Base-by-base conservation (phyloP, 2,329 filamentous ascomycete species). In the Penicillium brevicompactum region DNA sequence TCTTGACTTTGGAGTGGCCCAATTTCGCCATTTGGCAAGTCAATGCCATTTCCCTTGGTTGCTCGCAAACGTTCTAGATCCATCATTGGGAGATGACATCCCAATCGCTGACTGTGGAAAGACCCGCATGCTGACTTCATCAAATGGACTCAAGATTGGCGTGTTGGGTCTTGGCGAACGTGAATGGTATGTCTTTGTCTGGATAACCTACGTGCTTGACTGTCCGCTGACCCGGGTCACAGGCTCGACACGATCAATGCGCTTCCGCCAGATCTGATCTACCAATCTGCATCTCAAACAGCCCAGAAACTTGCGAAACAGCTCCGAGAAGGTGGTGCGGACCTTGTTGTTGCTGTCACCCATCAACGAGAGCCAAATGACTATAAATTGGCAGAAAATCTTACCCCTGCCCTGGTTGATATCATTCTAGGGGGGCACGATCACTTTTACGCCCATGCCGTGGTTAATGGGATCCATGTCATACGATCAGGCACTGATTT, bases 321-420 rank as follows among this genome's bases (percentile, higher is more conserved):
- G 50, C 78, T 97, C 48, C 84, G 89, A 42, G 84, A 84, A 46
- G 82, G 92, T 67, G 92, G 92, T 1, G 91, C 90, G 11, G 90
- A 96, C 53, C 86, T 96, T 46, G 78, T 97, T 56, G 82, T 97
- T 27, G 90, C 90, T 3, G 76, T 96, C 2, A 92, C 90, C 13
- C 92, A 96, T 71, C 89, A 91, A 77, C 84, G 92, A 43, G 91
- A 96, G 73, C 91, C 91, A 11, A 96, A 96, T 67, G 92, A 96
- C 73, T 86, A 89, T 68, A 95, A 95, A 74, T 78, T 97, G 4
- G 92, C 92, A 0, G 80, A 86, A 56, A 87, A 90, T 59, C 83
- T 81, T 1, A 78, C 89, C 0, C 82, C 84, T 4, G 91, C 89
- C 0, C 73, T 90, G 51, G 86, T 96, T 18, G 92, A 97, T 70